A percentile compares a stretch with the other conserved stretches of the same genome.
Evolutionary conservation across 768 basidiomycete species (phyloP).

Genomic region (Punctularia strigosozonata): DNA sequence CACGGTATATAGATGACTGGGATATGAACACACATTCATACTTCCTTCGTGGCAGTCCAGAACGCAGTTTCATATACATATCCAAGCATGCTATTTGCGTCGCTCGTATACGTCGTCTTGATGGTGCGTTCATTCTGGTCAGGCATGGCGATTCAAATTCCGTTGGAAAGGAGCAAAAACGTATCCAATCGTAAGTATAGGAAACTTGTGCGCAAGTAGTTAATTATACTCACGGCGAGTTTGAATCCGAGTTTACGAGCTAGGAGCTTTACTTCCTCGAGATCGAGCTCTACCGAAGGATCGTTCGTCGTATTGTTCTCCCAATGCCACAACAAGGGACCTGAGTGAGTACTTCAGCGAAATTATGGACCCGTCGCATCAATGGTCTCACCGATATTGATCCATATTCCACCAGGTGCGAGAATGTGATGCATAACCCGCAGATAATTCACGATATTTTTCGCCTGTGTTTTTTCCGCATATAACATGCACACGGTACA

Average conservation of each 20-base stretch:
- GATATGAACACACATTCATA: too few species aligned
- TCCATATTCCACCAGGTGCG: constrained; percentile 81
- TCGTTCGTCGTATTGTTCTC: constrained; percentile 81
- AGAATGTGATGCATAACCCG: constrained; percentile 78
- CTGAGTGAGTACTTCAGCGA: constrained; percentile 21
- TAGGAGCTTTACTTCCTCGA: constrained; percentile 81
- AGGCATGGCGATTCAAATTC: background rate
- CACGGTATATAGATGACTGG: too few species aligned
- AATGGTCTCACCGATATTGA: constrained; percentile 57
- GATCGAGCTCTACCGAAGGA: constrained; percentile 73
- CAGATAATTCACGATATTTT: constrained; percentile 86
- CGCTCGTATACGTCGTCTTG: constrained; percentile 79
- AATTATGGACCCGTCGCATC: background rate
- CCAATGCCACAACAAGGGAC: constrained; percentile 94
- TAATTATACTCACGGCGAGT: constrained; percentile 48
- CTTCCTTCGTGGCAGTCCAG: constrained; percentile 58
- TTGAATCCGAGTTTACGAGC: constrained; percentile 70
- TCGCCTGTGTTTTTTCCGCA: constrained; percentile 40
- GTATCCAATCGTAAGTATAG: too few species aligned
- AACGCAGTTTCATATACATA: constrained; percentile 80
- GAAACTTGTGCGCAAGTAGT: too few species aligned
- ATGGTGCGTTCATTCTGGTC: constrained; percentile 69
- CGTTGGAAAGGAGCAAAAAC: background rate
- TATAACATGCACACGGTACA: background rate
- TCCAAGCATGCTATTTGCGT: constrained; percentile 67